These are phyloP conservation scores for Coriaria nepalensis DNA, from an alignment of 306 rosid species.

Conservation along the genomic window DNA sequence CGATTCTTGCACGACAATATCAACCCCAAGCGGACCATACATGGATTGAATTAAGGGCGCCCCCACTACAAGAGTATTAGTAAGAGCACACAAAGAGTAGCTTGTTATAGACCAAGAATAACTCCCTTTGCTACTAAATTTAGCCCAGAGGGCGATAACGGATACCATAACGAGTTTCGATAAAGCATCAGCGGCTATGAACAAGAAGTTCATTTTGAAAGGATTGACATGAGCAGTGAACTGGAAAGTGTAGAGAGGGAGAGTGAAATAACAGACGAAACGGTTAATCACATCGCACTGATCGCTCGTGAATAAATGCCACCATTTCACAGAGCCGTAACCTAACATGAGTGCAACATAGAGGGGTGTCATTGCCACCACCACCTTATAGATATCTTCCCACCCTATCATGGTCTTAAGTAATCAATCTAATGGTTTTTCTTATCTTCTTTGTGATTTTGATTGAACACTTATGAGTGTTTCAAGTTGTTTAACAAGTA, in stretches of 20 bases:
- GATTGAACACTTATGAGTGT: too few species aligned
- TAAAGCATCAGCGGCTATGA: background rate
- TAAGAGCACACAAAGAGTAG: constrained; percentile 1
- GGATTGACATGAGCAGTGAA: constrained; percentile 3
- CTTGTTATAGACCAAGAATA: constrained; percentile 1
- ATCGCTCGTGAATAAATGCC: background rate
- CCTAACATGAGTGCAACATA: background rate
- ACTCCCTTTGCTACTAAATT: background rate
- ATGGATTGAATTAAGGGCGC: background rate
- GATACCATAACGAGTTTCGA: background rate
- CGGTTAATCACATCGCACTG: background rate
- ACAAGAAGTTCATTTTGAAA: background rate
- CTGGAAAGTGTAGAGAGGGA: constrained; percentile 1
- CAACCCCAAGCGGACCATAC: constrained; percentile 1
- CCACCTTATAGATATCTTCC: too few species aligned
- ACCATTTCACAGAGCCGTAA: background rate
- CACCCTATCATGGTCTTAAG: too few species aligned
- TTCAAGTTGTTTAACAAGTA: too few species aligned
- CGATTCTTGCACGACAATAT: constrained; percentile 4
- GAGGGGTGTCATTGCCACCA: constrained; percentile 2
- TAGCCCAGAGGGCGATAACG: background rate
- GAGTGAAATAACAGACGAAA: constrained; percentile 3
- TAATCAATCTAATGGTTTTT: too few species aligned
- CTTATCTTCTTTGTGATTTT: too few species aligned
- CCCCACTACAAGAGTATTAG: constrained; percentile 1